These are phyloP conservation scores for Durio zibethinus DNA, from an alignment of 345 rosid genomes.

Conservation along the genomic window DNA sequence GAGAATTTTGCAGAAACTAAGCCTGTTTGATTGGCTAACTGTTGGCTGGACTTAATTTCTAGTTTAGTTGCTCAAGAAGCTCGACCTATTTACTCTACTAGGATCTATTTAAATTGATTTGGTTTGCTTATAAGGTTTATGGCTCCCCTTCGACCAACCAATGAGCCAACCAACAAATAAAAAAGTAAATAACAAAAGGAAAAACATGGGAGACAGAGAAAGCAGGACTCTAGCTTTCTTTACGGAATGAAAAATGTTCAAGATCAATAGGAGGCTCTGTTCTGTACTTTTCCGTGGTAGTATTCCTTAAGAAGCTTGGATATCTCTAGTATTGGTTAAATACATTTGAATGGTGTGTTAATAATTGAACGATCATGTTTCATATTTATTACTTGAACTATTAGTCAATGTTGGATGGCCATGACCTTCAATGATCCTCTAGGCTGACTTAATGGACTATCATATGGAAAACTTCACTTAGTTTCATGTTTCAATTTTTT, in stretches of 20 bases:
- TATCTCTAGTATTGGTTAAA: neutral
- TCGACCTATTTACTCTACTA: neutral
- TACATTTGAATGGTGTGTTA: neutral
- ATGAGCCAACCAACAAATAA: neutral
- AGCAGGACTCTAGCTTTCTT: neutral
- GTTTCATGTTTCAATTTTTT: neutral
- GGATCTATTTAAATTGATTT: neutral
- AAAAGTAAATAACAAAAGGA: neutral
- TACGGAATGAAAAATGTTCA: neutral
- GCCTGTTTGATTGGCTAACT: neutral
- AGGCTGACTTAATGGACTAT: neutral
- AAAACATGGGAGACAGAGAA: neutral
- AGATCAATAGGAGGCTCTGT: neutral
- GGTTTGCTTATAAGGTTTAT: neutral
- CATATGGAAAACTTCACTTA: neutral
- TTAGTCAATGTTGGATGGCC: neutral
- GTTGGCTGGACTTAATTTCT: neutral
- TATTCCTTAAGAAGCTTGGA: neutral
- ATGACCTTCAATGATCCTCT: neutral
- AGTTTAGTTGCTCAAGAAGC: neutral
- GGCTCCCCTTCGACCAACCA: neutral
- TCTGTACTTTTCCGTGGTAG: neutral
- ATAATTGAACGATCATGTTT: neutral
- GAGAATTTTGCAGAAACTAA: neutral
- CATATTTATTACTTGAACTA: neutral